A percentile compares a stretch with the other conserved stretches of the same genome.
These are phyloP conservation scores for Ceratocystiopsis brevicomis DNA, from an alignment of 2,329 filamentous ascomycete species.

Conservation along the genomic window DNA sequence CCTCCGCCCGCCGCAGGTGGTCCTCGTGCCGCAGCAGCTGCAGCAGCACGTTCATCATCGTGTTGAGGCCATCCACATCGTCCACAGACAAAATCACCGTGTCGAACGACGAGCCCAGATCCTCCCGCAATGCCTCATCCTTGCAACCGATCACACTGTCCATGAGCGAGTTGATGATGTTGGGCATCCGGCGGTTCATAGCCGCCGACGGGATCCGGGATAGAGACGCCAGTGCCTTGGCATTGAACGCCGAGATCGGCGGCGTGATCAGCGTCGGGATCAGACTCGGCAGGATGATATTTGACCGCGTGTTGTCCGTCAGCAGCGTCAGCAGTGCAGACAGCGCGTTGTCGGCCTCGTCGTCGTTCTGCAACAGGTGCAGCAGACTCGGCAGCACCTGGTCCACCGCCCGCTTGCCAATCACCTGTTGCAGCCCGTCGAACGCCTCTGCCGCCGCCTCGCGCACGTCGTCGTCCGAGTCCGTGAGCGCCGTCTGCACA, in stretches of 20 bases:
- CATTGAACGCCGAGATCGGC: conserved; percentile 88
- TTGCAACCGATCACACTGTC: conserved; percentile 69
- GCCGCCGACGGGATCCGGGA: conserved; percentile 77
- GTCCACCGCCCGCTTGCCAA: conserved; percentile 88
- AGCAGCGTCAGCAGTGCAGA: conserved; percentile 84
- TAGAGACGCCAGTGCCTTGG: conserved; percentile 77
- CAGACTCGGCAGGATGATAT: conserved; percentile 89
- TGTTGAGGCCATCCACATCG: conserved; percentile 89
- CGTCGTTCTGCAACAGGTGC: conserved; percentile 68
- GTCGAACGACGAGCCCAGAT: conserved; percentile 69
- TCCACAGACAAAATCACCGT: conserved; percentile 83
- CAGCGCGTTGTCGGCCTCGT: conserved; percentile 78
- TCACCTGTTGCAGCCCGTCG: conserved; percentile 78
- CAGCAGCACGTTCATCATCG: conserved; percentile 84
- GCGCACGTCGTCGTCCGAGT: conserved; percentile 73
- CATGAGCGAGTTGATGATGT: conserved; percentile 84
- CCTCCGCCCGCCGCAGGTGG: conserved; percentile 61
- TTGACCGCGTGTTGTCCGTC: conserved; percentile 82
- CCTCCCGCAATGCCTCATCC: conserved; percentile 52
- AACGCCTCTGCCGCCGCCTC: conserved; percentile 96
- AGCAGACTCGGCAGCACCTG: conserved; percentile 88
- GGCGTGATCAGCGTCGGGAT: conserved; percentile 81
- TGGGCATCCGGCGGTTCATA: conserved; percentile 78
- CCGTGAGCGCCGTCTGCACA: conserved; percentile 78
- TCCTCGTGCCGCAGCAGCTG: conserved; percentile 82